A percentile compares a stretch with the other conserved stretches of the same genome.
These are phyloP conservation scores for Excoecaria cochinchinensis DNA, from an alignment of 345 rosid species.

Conservation along the genomic window DNA sequence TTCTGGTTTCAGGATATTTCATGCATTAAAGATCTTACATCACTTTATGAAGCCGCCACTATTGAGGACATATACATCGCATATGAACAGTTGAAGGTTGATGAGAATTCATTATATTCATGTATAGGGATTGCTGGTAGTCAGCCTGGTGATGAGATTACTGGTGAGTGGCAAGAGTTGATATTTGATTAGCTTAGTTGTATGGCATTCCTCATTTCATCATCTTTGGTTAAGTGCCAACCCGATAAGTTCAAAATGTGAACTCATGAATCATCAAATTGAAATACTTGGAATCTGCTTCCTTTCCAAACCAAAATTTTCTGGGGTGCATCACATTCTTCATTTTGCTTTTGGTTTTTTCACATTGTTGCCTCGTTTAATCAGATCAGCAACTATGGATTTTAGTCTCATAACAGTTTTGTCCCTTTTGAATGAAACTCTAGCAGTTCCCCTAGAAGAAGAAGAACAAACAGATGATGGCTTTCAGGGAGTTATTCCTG, in stretches of 20 bases:
- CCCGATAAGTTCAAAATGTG: neutral
- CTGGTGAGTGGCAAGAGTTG: slow-evolving; percentile 21
- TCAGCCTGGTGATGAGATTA: slow-evolving; percentile 66
- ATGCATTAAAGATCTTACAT: slow-evolving; percentile 84
- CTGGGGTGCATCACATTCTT: neutral
- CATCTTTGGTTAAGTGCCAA: neutral
- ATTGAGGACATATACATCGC: slow-evolving; percentile 87
- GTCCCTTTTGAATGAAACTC: neutral
- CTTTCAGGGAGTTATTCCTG: slow-evolving; percentile 59
- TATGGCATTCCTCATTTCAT: neutral
- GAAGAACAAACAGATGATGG: slow-evolving; percentile 62
- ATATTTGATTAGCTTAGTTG: no score
- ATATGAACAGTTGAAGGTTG: slow-evolving; percentile 79
- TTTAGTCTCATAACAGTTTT: neutral
- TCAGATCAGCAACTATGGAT: neutral
- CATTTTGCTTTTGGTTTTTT: neutral
- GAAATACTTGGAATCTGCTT: neutral
- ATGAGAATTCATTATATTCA: slow-evolving; percentile 78
- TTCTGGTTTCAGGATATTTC: slow-evolving; percentile 65
- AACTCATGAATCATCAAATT: neutral
- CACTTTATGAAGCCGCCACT: slow-evolving; percentile 79
- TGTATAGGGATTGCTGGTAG: slow-evolving; percentile 95
- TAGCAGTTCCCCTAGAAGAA: slow-evolving; percentile 53
- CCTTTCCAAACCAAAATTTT: neutral
- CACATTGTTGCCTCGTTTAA: neutral